Evolutionary conservation across 345 rosid genomes (phyloP).

Genomic region (Camelina neglecta): DNA sequence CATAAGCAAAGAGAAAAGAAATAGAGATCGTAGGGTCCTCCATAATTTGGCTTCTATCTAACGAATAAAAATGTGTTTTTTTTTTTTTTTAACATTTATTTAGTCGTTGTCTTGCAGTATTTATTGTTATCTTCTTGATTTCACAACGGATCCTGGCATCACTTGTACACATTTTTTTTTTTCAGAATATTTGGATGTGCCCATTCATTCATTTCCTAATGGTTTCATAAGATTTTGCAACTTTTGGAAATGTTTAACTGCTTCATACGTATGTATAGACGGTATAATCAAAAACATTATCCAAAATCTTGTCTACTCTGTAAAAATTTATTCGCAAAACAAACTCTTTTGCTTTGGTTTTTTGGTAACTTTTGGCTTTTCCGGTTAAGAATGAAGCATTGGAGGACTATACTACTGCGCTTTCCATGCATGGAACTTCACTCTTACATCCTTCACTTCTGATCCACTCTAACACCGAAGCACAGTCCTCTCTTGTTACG

Average conservation of each 20-base stretch:
- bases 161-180: background rate
- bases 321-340: background rate
- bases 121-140: constrained; percentile 18
- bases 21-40: constrained; percentile 10
- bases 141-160: constrained; percentile 4
- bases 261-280: too few species aligned
- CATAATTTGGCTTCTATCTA: constrained; percentile 5
- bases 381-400: constrained; percentile 13
- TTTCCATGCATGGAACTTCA: constrained; percentile 31
- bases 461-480: constrained; percentile 68
- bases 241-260: background rate
- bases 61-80: background rate
- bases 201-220: background rate
- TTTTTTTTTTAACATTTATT: background rate
- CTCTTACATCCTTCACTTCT: constrained; percentile 45
- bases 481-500: constrained; percentile 64
- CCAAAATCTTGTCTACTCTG: constrained; percentile 6
- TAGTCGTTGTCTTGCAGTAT: constrained; percentile 14
- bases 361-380: background rate
- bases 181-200: background rate
- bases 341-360: background rate
- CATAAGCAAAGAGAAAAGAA: too few species aligned
- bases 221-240: background rate
- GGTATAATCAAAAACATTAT: background rate
- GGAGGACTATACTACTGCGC: constrained; percentile 17